phyloP scores from a whole-genome alignment of 495 filamentous ascomycete species.

The Tuber calosporum region DNA sequence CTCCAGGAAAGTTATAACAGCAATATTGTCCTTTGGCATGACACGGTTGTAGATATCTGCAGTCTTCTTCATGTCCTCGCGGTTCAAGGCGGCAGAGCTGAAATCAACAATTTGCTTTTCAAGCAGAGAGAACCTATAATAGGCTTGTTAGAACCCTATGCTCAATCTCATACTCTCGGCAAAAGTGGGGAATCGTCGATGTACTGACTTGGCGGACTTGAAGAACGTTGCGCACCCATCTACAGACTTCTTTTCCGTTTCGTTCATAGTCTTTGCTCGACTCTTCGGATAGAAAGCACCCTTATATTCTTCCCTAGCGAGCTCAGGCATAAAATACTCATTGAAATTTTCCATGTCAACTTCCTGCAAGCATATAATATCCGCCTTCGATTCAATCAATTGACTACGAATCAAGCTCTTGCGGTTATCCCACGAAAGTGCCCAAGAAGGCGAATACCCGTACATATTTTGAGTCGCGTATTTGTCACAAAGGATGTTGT shows the following conservation, averaged over 20 bases:
- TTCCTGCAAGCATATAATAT: constrained; percentile 89
- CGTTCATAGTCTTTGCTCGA: constrained; percentile 80
- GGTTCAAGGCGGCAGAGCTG: constrained; percentile 79
- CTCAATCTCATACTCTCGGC: neutral
- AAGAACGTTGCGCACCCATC: constrained; percentile 97
- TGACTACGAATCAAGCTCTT: constrained; percentile 65
- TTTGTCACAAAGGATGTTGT: constrained; percentile 91
- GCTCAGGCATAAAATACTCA: constrained; percentile 72
- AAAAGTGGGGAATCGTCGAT: constrained; percentile 4
- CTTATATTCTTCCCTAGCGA: constrained; percentile 81
- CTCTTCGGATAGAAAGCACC: constrained; percentile 84
- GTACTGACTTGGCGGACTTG: constrained; percentile 64
- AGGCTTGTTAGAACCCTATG: neutral
- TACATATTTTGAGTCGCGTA: constrained; percentile 76
- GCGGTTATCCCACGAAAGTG: constrained; percentile 78
- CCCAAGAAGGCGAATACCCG: constrained; percentile 74
- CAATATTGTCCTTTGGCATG: constrained; percentile 96
- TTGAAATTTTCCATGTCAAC: constrained; percentile 84
- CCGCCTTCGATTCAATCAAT: constrained; percentile 73
- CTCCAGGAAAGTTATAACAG: constrained; percentile 80
- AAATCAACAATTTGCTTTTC: constrained; percentile 93
- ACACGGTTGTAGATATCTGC: constrained; percentile 96
- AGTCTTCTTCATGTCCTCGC: constrained; percentile 88
- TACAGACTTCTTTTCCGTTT: constrained; percentile 74
- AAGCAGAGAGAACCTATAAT: constrained; percentile 62